These are phyloP conservation scores for Drechslerella coelobrocha DNA, from an alignment of 2,329 filamentous ascomycete species.

Conservation along the genomic window DNA sequence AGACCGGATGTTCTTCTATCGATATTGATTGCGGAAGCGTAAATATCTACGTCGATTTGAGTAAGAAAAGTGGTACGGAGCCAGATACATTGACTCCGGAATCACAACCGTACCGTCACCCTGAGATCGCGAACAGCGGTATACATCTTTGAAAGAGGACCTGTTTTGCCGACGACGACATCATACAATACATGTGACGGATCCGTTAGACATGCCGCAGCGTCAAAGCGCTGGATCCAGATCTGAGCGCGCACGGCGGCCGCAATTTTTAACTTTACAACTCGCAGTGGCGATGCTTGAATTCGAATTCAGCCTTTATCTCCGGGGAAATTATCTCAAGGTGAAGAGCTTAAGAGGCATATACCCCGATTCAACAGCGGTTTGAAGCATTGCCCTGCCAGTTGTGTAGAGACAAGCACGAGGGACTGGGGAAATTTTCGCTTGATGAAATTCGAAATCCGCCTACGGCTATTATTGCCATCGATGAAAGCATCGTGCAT, in stretches of 20 bases:
- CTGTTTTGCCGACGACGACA: neutral
- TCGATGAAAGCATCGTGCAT: neutral
- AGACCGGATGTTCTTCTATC: neutral
- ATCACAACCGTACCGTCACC: too few relatives aligned
- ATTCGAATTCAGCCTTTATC: conserved; percentile 47
- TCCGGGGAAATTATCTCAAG: conserved; percentile 3
- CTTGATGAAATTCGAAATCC: neutral
- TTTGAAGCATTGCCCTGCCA: neutral
- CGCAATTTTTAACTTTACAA: conserved; percentile 2
- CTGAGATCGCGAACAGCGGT: neutral
- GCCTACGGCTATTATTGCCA: conserved; percentile 6
- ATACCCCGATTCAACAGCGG: neutral
- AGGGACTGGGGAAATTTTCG: too few relatives aligned
- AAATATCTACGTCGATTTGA: neutral
- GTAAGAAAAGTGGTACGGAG: too few relatives aligned
- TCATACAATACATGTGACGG: conserved; percentile 15
- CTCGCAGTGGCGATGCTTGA: neutral
- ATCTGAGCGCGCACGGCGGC: conserved; percentile 29
- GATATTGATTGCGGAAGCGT: neutral
- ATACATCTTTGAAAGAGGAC: neutral
- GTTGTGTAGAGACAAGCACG: too few relatives aligned
- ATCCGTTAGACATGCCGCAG: conserved; percentile 14
- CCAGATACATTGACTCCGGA: neutral
- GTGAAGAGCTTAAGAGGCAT: conserved; percentile 5
- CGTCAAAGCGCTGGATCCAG: conserved; percentile 30